Base-by-base conservation (phyloP, 495 filamentous ascomycete species). In the Penicillium canescens region DNA sequence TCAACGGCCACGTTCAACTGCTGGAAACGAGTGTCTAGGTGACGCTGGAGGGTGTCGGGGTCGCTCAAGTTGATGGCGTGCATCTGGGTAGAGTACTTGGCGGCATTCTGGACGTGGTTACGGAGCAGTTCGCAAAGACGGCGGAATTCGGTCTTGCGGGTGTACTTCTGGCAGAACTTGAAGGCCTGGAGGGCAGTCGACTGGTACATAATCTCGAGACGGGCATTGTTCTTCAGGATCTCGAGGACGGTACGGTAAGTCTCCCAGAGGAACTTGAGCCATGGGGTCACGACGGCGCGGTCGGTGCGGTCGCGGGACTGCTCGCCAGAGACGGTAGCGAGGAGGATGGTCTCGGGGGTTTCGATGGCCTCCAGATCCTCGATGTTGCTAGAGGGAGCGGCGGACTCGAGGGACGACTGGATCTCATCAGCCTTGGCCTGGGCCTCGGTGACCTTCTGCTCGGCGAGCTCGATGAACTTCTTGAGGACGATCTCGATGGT, bases 201-300 rank as follows among this genome's bases (percentile, higher is more conserved):
- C 82, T 98, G 94, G 75, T 98, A 98, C 81, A 98, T 95, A 35
- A 96, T 83, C 78, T 98, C 94, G 35, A 98, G 79, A 35, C 94
- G 87, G 34, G 94, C 95, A 81, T 98, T 98, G 81, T 98, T 98
- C 76, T 96, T 90, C 59, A 98, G 81, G 66, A 98, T 98, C 63
- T 98, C 94, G 60, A 98, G 82, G 35, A 98, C 94, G 47, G 94
- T 98, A 35, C 94, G 91, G 76, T 98, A 98, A n/a, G 94, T 96
- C 77, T 98, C 95, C 94, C 94, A 98, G 52, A 98, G 81, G 68
- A 98, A 98, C 77, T 98, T 98, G 59, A 98, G 83, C 94, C 95
- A 98, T 42, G 94, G 94, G 47, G 94, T 98, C 42, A 98, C 94
- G 60, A 98, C 92, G 59, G 94, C 94, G 62, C 94, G 86, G 77